Base-by-base conservation (phyloP, 2,329 filamentous ascomycete species). In the Emergomyces africanus region DNA sequence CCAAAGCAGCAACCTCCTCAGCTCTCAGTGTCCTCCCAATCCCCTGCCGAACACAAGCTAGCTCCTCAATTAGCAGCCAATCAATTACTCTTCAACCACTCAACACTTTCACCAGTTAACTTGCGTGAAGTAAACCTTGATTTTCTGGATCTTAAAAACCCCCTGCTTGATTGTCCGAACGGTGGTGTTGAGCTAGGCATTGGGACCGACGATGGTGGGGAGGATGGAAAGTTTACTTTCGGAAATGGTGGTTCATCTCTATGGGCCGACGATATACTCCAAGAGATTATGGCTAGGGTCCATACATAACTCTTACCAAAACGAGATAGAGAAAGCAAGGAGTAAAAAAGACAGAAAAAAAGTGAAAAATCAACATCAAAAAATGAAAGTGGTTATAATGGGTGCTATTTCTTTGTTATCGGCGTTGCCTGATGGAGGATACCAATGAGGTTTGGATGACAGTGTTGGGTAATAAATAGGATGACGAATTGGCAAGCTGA, bases 251-350 rank as follows among this genome's bases (percentile, higher is more conserved):
- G 20, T 41, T 18, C 35, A n/a, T 25, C 51, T n/a, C 5, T 12
- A 9, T 62, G 61, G 61, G 51, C 53, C 6, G 57, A 62, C 50
- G 44, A 9, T 42, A 62, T 62, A 59, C 51, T 62, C 15, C 44
- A 62, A 49, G 59, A 60, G 46, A 62, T 62, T 53, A 39, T 60
- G 49, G 57, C 28, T 51, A 44, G 46, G 15, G 58, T 62, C 41
- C 57, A 55, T 35, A 54, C 57, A 8, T 61, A 46, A 42, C 23
- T 28, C 5, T 39, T 41, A n/a, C n/a, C 41, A 20, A n/a, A n/a
- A n/a, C n/a, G n/a, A n/a, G n/a, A n/a, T n/a, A n/a, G n/a, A n/a
- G n/a, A n/a, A n/a, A n/a, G n/a, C n/a, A n/a, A n/a, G n/a, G n/a
- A n/a, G n/a, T n/a, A n/a, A n/a, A n/a, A n/a, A n/a, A n/a, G n/a